Conservation (phyloP, 108 stramenopile genomes). For the Cylindrotheca closterium region DNA sequence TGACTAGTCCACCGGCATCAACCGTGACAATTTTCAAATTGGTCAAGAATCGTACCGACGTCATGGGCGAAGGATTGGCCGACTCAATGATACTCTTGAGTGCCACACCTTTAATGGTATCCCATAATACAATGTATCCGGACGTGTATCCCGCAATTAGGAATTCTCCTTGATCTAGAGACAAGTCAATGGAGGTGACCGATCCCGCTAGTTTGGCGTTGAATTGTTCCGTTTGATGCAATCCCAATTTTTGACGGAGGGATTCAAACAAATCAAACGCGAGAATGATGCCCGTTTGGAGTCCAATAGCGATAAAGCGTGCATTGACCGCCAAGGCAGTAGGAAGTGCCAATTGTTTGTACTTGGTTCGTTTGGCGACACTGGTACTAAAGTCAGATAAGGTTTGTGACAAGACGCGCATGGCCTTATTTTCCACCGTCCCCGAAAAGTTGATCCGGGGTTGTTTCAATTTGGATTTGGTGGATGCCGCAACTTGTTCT, state of each 20-base stretch:
- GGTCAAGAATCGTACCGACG: slow-evolving; percentile 54
- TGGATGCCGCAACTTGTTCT: not conserved
- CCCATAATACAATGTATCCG: slow-evolving; percentile 82
- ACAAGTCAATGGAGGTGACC: slow-evolving; percentile 82
- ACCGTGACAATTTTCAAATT: slow-evolving; percentile 72
- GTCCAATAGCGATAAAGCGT: slow-evolving; percentile 88
- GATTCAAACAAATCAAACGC: slow-evolving; percentile 90
- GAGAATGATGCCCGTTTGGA: slow-evolving; percentile 67
- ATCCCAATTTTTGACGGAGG: slow-evolving; percentile 59
- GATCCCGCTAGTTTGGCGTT: slow-evolving; percentile 33
- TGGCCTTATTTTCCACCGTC: slow-evolving; percentile 35
- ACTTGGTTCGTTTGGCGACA: slow-evolving; percentile 4
- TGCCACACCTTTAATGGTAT: slow-evolving; percentile 64
- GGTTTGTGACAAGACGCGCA: slow-evolving; percentile 11
- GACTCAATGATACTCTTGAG: slow-evolving; percentile 52
- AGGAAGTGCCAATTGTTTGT: slow-evolving; percentile 32
- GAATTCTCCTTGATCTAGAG: slow-evolving; percentile 54
- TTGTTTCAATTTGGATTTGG: not conserved
- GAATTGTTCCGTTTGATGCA: not conserved
- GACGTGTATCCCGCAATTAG: slow-evolving; percentile 72
- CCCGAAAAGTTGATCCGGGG: slow-evolving; percentile 56
- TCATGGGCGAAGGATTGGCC: slow-evolving; percentile 59
- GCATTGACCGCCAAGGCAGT: slow-evolving; percentile 77
- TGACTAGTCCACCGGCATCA: slow-evolving; percentile 86
- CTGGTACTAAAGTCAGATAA: slow-evolving; percentile 4